Percentiles rank a stretch among this genome's conserved stretches.
phyloP scores from a whole-genome alignment of 2,329 filamentous ascomycete species.

The Chalara sp. region DNA sequence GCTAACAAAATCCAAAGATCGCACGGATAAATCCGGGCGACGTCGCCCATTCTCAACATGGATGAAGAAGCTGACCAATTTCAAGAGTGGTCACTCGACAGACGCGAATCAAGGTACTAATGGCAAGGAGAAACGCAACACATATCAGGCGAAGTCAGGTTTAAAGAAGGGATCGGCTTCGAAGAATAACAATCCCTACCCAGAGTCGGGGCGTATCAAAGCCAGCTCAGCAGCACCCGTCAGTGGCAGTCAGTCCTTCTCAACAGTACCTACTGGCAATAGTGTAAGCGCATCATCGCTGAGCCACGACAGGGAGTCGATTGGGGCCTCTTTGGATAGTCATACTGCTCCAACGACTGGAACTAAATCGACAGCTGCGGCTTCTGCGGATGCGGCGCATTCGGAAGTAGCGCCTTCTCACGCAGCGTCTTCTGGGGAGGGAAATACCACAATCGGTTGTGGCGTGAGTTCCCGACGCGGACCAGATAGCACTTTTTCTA shows the following conservation, averaged over 20 bases:
- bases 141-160: constrained; percentile 33
- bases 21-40: constrained; percentile 53
- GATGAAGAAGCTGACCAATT: constrained; percentile 88
- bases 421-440: constrained; percentile 56
- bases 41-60: constrained; percentile 85
- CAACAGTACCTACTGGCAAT: constrained; percentile 45
- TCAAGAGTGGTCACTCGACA: constrained; percentile 65
- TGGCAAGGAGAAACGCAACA: constrained; percentile 33
- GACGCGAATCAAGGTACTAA: constrained; percentile 33
- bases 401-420: constrained; percentile 75
- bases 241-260: constrained; percentile 45
- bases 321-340: constrained; percentile 54
- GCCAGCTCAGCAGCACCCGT: constrained; percentile 20
- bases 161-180: constrained; percentile 50
- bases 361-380: constrained; percentile 56
- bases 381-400: constrained; percentile 73
- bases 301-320: constrained; percentile 51
- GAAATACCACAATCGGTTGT: constrained; percentile 65
- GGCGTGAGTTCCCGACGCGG: constrained; percentile 62
- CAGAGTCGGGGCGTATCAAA: constrained; percentile 62
- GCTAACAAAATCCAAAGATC: constrained; percentile 46
- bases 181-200: constrained; percentile 78
- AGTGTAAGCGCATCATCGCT: constrained; percentile 45
- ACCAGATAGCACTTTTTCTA: constrained; percentile 72
- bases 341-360: constrained; percentile 53